These are phyloP conservation scores for Suillus decipiens DNA, from an alignment of 768 basidiomycete genomes.

Conservation along the genomic window DNA sequence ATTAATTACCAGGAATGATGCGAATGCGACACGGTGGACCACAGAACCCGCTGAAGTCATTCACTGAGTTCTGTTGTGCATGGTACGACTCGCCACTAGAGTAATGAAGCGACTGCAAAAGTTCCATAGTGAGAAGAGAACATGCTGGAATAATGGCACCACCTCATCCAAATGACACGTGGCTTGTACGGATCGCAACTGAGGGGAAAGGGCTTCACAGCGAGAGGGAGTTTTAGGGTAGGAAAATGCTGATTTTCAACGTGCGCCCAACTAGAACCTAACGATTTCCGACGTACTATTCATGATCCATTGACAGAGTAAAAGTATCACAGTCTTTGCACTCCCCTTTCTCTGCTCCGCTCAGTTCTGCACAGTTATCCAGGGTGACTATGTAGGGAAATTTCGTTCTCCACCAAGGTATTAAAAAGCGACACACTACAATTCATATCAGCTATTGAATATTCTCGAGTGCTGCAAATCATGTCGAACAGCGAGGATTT, in stretches of 20 bases:
- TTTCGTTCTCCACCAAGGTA: background rate
- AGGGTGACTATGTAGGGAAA: background rate
- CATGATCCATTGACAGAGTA: too few species aligned
- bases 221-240: background rate
- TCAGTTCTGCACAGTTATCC: background rate
- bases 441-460: constrained; percentile 72
- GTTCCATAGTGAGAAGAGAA: background rate
- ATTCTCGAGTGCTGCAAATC: constrained; percentile 95
- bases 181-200: background rate
- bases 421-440: background rate
- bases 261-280: background rate
- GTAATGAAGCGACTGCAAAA: background rate
- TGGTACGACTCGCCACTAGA: background rate
- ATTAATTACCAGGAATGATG: background rate
- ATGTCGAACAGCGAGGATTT: constrained; percentile 87
- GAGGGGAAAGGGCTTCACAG: background rate
- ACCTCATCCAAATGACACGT: background rate
- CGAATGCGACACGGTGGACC: background rate
- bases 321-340: background rate
- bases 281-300: background rate
- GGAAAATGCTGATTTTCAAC: background rate
- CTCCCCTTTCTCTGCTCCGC: background rate
- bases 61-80: background rate
- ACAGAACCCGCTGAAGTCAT: background rate
- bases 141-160: background rate